Evolutionary conservation across 148 eudicot species (phyloP), one percentile per base, ranked within the genome.

Genomic region (Chenopodium berlandieri): DNA sequence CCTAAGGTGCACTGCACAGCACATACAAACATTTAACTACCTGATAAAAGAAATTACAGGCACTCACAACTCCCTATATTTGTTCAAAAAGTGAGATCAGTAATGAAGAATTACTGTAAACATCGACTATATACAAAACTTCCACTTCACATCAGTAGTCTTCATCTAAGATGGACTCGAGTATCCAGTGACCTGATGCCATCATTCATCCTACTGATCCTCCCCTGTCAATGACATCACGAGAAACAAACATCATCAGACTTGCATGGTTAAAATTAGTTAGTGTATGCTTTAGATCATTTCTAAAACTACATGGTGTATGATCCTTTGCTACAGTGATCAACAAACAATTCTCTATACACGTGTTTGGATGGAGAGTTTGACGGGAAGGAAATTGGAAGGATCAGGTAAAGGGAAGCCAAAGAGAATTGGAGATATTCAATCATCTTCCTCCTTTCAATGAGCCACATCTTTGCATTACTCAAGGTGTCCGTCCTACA

Each of bases 81-180:
- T 22, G 27, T 62, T 7, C 66, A 62, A 20, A 58, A 62, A 20
- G 66, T 22, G 63, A 19, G 25, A 70, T 34, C 32, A 30, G 9
- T 32, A 20, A 50, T 50, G 54, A 12, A 50, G 54, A 6, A 23
- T 34, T 34, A 19, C 12, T 16, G 13, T 8, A 12, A 16, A 69
- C 47, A 69, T 71, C 48, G 22, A 37, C 3, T 80, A 69, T 56
- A 56, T 64, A 80, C 78, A 80, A 11, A 62, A 30, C 54, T 17
- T 73, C 20, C 37, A 14, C 62, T 27, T 67, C 17, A 16, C 69
- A 44, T 37, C 50, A 20, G 13, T 20, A 27, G 3, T 40, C 14
- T 37, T 82, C 76, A 82, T 76, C 84, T 40, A 19, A 68, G 44
- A 70, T 68, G 67, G 71, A 70, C 70, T 12, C 70, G 84, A 69